Evolutionary conservation across 345 rosid species (phyloP), one percentile per base, ranked within the genome.

Genomic region (Sisymbrium irio): DNA sequence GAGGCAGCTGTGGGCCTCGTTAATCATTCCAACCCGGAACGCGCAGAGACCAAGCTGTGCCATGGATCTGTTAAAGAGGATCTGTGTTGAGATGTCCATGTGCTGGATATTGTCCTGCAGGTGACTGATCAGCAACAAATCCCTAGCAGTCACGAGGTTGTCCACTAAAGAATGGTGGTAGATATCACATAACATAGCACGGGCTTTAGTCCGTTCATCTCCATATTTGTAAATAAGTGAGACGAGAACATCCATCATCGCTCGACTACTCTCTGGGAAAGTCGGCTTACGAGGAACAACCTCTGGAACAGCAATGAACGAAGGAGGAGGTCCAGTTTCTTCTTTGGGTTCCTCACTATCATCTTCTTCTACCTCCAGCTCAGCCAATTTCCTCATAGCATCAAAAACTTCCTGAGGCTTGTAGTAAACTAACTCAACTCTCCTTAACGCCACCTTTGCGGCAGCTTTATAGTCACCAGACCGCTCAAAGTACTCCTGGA

Each of bases 11-110:
- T 95, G 97, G 46, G 80, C 89, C 74, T 92, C 99, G 15, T 87
- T 65, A 61, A 86, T 81, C 72, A 95, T 79, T 45, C 97, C 97
- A 81, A 81, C 83, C 42, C 92, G 85, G 72, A 95, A 92, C 11
- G 97, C 93, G 76, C 99, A 95, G n/a, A 95, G 84, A 62, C 99
- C 99, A 66, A 95, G 88, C 75, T 95, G 97, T 4, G 99, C 97
- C 99, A 92, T 92, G 12, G 96, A 85, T 78, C 99, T 84, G 79
- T 95, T 95, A 71, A 86, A 95, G 37, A 95, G 97, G 37, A 95
- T 95, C 78, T 95, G 99, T 8, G 91, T 92, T 42, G 93, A 88
- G 80, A 95, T 83, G 66, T 95, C 99, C 95, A 90, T 86, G 45
- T 83, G 89, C 78, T 92, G 97, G 58, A 95, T 82, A 53, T 81